phyloP scores from a whole-genome alignment of 2,329 filamentous ascomycete genomes.

The Trichoderma asperellum region DNA sequence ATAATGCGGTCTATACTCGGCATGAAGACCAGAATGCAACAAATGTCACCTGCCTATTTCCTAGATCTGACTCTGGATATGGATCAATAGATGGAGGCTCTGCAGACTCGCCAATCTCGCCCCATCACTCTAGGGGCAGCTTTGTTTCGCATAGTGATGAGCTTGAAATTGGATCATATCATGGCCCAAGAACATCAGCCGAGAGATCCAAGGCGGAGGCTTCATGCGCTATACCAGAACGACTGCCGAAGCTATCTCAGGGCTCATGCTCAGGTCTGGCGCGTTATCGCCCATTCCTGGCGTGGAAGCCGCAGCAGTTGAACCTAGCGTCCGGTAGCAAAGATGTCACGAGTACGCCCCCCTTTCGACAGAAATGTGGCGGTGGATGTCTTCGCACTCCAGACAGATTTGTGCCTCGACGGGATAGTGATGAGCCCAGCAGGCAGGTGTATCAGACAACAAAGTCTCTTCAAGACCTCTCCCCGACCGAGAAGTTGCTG shows the following conservation, averaged over 20 bases:
- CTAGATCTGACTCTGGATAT: constrained; percentile 40
- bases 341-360: neutral
- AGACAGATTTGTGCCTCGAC: constrained; percentile 57
- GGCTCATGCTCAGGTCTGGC: neutral
- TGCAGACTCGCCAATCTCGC: constrained; percentile 15
- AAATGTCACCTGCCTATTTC: constrained; percentile 28
- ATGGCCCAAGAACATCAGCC: constrained; percentile 1
- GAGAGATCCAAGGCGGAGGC: neutral
- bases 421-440: constrained; percentile 42
- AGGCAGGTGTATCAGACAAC: constrained; percentile 53
- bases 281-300: neutral
- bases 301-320: constrained; percentile 24
- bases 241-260: neutral
- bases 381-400: constrained; percentile 34
- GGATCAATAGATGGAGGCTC: constrained; percentile 35
- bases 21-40: neutral
- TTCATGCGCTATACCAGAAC: neutral
- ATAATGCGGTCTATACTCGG: constrained; percentile 16
- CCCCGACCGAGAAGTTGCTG: constrained; percentile 49
- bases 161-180: constrained; percentile 25
- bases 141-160: constrained; percentile 22
- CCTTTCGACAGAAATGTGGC: constrained; percentile 2
- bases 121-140: neutral
- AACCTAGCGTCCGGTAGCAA: neutral
- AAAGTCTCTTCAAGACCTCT: constrained; percentile 49